These are phyloP conservation scores for Epichloe bromicola DNA, from an alignment of 2,329 filamentous ascomycete genomes.

Conservation along the genomic window DNA sequence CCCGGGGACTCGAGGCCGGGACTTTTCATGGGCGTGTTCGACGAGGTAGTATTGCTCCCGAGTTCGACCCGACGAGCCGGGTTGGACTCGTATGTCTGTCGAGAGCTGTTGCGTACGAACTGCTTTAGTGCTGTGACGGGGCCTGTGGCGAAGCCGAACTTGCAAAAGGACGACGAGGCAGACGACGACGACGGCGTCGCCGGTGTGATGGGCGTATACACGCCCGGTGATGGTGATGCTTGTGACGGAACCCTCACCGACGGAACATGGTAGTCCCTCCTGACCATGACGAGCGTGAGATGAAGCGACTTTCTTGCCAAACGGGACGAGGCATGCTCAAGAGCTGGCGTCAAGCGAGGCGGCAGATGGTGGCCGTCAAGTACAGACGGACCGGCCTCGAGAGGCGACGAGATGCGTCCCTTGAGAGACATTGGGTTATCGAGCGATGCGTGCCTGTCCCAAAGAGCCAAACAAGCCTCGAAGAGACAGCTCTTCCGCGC, in stretches of 20 bases:
- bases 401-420: constrained; percentile 45
- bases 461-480: too few relatives aligned
- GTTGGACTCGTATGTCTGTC: constrained; percentile 9
- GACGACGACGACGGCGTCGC: constrained; percentile 11
- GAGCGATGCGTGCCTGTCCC: too few relatives aligned
- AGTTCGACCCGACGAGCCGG: too few relatives aligned
- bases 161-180: constrained; percentile 1
- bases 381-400: constrained; percentile 49
- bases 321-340: constrained; percentile 44
- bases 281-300: constrained; percentile 44
- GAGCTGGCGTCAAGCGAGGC: constrained; percentile 36
- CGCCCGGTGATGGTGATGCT: constrained; percentile 5
- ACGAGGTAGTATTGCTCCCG: background rate
- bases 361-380: constrained; percentile 46
- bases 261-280: constrained; percentile 44
- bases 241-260: constrained; percentile 14
- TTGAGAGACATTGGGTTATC: constrained; percentile 32
- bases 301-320: constrained; percentile 41
- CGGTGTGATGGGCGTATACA: constrained; percentile 9
- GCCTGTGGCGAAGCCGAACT: constrained; percentile 9
- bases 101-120: constrained; percentile 16
- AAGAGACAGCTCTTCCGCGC: too few relatives aligned
- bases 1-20: constrained; percentile 15
- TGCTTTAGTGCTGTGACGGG: constrained; percentile 21
- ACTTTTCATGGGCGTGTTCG: background rate